Base-by-base conservation (phyloP, 768 basidiomycete genomes). In the Lactarius sanguifluus region DNA sequence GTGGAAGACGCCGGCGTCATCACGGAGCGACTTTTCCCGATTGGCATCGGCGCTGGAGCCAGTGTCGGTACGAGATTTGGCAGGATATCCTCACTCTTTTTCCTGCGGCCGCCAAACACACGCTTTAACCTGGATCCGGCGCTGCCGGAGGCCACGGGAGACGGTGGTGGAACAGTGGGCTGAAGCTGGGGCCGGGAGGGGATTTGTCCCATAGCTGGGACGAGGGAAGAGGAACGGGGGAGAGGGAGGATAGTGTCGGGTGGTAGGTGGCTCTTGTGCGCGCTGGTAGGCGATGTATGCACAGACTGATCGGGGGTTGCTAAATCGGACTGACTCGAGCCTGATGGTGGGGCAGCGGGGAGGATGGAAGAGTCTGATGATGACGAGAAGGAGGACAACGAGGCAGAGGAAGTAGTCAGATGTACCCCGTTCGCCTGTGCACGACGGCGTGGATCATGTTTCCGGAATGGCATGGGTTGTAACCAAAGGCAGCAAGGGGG, bases 91-190 rank as follows among this genome's bases (percentile, higher is more conserved):
- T 84, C 83, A 8, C 85, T 81, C 73, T 83, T 85, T 78, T 85
- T 87, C 66, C 84, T 78, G 56, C 86, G 81, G 23, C 74, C 79
- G 52, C 77, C 85, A 71, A 87, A 85, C 4, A 81, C 86, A 63
- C 86, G 85, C 72, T 84, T 86, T 57, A 89, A 75, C 71, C 80
- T 85, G 66, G 76, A 75, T 30, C 85, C 83, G 36, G 81, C 76
- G 74, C 67, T 23, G 63, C 67, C 58, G 66, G 73, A 41, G 18
- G 70, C 62, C 36, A 68, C 60, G 45, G 70, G 66, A 23, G 72
- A 68, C 70, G 73, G 41, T 74, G 73, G 67, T 23, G 71, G 43
- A 70, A 68, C 41, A 74, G 72, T 1, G 13, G 16, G 52, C 58
- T 64, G 62, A 75, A 56, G 25, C 69, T 73, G 59, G 66, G 72